A percentile compares a stretch with the other conserved stretches of the same genome.
Conservation (phyloP, 805 yeast genomes). For the Sugiyamaella smithiae region DNA sequence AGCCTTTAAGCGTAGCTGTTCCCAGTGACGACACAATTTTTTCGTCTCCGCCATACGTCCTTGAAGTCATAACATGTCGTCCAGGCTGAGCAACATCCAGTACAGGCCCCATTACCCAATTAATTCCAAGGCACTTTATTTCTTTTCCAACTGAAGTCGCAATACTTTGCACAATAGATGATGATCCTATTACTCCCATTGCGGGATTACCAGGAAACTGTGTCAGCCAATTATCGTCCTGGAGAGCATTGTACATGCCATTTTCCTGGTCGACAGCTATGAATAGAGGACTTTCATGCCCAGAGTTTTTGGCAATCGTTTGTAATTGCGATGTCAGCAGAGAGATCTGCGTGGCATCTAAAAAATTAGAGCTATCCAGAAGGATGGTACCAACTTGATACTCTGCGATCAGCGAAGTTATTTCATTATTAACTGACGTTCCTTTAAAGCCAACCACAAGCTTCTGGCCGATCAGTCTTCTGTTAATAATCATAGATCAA, state of each 20-base stretch:
- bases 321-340: constrained; percentile 61
- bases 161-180: constrained; percentile 48
- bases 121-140: constrained; percentile 50
- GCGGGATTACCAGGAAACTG: constrained; percentile 69
- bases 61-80: constrained; percentile 55
- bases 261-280: constrained; percentile 63
- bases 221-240: constrained; percentile 48
- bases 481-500: too few species aligned
- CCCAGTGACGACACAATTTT: constrained; percentile 55
- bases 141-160: constrained; percentile 55
- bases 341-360: constrained; percentile 78
- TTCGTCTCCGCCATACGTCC: constrained; percentile 60
- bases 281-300: constrained; percentile 50
- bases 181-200: constrained; percentile 51
- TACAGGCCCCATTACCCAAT: constrained; percentile 57
- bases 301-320: constrained; percentile 47
- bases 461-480: constrained; percentile 44
- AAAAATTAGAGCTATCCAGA: constrained; percentile 49
- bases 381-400: constrained; percentile 52
- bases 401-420: constrained; percentile 47
- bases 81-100: constrained; percentile 55
- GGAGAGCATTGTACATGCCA: constrained; percentile 57
- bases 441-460: constrained; percentile 61
- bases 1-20: constrained; percentile 49
- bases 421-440: constrained; percentile 50